Conservation (phyloP, 352 stramenopile genomes). For the Pythium plurisporium region DNA sequence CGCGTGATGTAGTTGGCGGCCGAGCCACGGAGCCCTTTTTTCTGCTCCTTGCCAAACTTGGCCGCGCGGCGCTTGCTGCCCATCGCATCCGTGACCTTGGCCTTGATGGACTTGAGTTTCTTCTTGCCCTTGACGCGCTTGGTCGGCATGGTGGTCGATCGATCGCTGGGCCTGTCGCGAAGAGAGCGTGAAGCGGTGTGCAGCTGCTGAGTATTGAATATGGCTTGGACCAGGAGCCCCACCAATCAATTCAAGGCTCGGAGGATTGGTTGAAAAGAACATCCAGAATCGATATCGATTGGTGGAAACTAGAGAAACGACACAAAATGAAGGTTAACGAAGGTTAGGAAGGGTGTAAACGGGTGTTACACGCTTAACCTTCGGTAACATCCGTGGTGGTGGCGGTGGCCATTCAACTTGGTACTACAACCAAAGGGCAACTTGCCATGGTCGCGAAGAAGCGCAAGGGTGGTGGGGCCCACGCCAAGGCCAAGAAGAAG, state of each 20-base stretch:
- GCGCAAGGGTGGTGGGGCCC: constrained; percentile 33
- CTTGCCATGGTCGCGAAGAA: constrained; percentile 53
- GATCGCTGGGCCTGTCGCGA: no score
- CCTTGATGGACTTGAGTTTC: constrained; percentile 89
- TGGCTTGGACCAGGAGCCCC: constrained; percentile 9
- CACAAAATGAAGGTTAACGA: constrained; percentile 12
- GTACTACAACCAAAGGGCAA: neutral
- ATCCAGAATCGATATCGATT: constrained; percentile 8
- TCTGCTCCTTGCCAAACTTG: constrained; percentile 85
- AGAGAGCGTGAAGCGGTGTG: constrained; percentile 10
- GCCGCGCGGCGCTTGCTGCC: constrained; percentile 74
- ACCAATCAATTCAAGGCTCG: constrained; percentile 28
- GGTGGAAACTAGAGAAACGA: constrained; percentile 16
- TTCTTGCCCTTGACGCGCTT: constrained; percentile 89
- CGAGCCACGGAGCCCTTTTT: constrained; percentile 73
- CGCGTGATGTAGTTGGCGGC: constrained; percentile 96
- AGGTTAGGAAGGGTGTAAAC: constrained; percentile 1
- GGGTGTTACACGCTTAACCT: constrained; percentile 1
- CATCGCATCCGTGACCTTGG: constrained; percentile 82
- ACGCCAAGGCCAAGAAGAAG: constrained; percentile 35
- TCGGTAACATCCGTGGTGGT: neutral
- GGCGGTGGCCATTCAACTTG: constrained; percentile 1
- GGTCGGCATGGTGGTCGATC: constrained; percentile 57
- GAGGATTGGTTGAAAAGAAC: constrained; percentile 12
- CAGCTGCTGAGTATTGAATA: no score